These are phyloP conservation scores for Eucalyptus regnans DNA, from an alignment of 345 rosid genomes.

Conservation along the genomic window DNA sequence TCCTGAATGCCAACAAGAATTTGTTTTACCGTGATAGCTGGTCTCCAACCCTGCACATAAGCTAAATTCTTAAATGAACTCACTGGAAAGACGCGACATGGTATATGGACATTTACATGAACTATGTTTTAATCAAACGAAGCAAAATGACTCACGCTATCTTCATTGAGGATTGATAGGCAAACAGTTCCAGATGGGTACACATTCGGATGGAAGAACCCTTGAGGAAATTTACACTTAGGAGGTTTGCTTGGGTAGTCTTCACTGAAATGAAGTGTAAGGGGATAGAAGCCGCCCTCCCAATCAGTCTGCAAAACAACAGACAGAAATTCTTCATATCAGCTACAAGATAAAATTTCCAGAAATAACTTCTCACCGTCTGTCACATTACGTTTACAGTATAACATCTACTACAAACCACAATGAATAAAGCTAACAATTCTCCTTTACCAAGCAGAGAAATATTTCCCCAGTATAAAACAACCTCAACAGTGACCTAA, in stretches of 20 bases:
- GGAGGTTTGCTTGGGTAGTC: constrained; percentile 96
- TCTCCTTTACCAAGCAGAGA: neutral
- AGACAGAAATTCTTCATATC: neutral
- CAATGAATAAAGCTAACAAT: neutral
- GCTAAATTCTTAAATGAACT: neutral
- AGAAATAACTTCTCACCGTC: neutral
- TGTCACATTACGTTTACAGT: neutral
- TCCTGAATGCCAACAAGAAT: constrained; percentile 89
- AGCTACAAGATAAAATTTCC: neutral
- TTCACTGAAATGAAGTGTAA: constrained; percentile 70
- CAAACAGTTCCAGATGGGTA: constrained; percentile 94
- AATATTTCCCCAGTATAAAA: neutral
- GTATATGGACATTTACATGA: neutral
- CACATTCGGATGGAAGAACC: constrained; percentile 86
- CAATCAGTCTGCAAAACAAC: constrained; percentile 59
- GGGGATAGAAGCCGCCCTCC: constrained; percentile 84
- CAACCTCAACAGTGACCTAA: neutral
- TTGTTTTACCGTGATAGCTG: constrained; percentile 86
- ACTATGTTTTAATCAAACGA: neutral
- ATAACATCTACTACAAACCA: neutral
- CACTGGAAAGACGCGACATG: neutral
- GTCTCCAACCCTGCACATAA: constrained; percentile 71
- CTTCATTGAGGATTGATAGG: constrained; percentile 81
- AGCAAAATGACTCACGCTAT: constrained; percentile 36
- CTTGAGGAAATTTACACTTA: constrained; percentile 73